phyloP scores from a whole-genome alignment of 768 basidiomycete genomes.

The Mycena indigotica region DNA sequence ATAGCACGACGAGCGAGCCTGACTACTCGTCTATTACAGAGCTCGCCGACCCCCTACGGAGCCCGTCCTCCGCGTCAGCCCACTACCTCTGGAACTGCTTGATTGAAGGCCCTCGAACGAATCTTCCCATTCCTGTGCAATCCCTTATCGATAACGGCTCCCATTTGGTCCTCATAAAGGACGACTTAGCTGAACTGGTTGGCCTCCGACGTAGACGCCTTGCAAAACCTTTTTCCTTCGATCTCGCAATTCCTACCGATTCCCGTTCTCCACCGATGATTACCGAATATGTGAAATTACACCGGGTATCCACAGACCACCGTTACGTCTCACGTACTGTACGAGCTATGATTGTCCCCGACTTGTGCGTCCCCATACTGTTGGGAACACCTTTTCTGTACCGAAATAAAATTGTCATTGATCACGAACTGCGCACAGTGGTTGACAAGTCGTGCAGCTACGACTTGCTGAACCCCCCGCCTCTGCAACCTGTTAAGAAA shows the following conservation, averaged over 20 bases:
- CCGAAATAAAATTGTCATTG: neutral
- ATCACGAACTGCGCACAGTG: neutral
- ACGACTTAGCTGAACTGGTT: neutral
- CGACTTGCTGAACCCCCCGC: constrained; percentile 2
- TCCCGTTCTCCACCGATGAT: neutral
- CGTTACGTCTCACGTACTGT: neutral
- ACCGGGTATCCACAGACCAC: neutral
- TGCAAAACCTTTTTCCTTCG: neutral
- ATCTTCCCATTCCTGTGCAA: neutral
- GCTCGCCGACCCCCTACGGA: neutral
- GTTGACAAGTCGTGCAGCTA: neutral
- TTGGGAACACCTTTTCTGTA: constrained; percentile 4
- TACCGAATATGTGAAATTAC: constrained; percentile 6
- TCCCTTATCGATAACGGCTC: neutral
- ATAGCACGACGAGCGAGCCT: neutral
- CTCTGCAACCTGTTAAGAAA: neutral
- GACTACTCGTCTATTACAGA: neutral
- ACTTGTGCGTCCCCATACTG: constrained; percentile 1
- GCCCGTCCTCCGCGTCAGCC: neutral
- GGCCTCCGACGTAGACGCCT: neutral
- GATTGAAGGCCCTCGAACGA: neutral
- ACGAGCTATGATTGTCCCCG: neutral
- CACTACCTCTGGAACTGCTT: neutral
- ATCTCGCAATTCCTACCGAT: neutral
- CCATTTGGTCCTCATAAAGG: neutral